Base-by-base conservation (phyloP, 306 rosid species). In the Rosa chinensis region DNA sequence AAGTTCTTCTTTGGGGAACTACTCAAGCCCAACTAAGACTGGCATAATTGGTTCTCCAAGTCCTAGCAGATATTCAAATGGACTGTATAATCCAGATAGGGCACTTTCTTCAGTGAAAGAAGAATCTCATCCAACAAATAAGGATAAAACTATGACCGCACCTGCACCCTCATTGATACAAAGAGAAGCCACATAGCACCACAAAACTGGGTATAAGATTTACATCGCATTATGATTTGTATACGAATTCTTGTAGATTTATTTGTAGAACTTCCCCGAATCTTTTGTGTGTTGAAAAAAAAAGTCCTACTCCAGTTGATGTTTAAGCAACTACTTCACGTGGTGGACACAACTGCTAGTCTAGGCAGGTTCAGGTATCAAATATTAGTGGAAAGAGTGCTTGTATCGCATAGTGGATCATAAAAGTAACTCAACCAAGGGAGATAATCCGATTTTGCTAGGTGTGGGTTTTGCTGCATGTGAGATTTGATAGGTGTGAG, bases 111-210 rank as follows among this genome's bases (percentile, higher is more conserved):
- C 87, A 3, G 87, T 88, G 66, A 68, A 86, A 73, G 97, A 91
- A 78, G 94, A 91, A 77, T 11, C 56, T 70, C 40, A 64, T 32
- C 87, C 86, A 79, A 84, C 76, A 83, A 89, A 81, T 64, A 74
- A 77, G 73, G 90, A 82, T 82, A 85, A 79, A 84, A 87, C 79
- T 70, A 91, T 95, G 99, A 82, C 62, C 35, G 94, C 99, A 16
- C 99, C 98, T 52, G 79, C 82, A 69, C 92, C 87, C 8, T 66
- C 88, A 10, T 16, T 58, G 49, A 89, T 95, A 56, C 88, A 84
- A 73, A 92, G 91, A 84, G 92, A 84, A 76, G 76, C 73, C 70
- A 61, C 18, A 61, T 76, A 81, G 73, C 76, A 70, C 39, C 39
- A 63, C 10, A 44, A 44, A 17, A 42, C 2, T 6, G 35, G 68